Percentiles rank a stretch among this genome's conserved stretches.
These are phyloP conservation scores for Bothriochloa decipiens DNA, from an alignment of 176 grass and related monocot species.

Conservation along the genomic window DNA sequence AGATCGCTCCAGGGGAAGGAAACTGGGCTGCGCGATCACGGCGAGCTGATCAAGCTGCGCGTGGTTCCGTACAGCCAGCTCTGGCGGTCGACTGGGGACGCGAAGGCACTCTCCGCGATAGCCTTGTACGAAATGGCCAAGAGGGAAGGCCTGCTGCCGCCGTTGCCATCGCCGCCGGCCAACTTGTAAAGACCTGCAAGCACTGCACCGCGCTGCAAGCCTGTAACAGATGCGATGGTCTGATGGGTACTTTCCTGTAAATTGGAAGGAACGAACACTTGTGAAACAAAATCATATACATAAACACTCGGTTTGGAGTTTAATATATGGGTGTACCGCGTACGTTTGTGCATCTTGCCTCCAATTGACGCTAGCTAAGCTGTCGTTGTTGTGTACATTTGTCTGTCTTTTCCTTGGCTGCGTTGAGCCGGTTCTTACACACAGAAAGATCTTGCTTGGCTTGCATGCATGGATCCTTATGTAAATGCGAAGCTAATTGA, in stretches of 20 bases:
- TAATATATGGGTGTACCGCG: not conserved
- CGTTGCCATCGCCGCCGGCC: not conserved
- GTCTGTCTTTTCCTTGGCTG: no score
- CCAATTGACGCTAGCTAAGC: no score
- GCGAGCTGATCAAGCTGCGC: conserved; percentile 83
- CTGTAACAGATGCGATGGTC: not conserved
- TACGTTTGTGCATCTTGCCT: no score
- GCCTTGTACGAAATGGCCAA: conserved; percentile 95
- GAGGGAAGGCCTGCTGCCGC: conserved; percentile 62
- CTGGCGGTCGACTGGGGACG: conserved; percentile 65
- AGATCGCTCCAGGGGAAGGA: conserved; percentile 77
- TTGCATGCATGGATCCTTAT: no score
- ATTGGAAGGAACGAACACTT: not conserved
- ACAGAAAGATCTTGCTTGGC: no score
- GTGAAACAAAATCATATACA: not conserved
- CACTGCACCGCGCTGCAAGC: not conserved
- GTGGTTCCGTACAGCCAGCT: conserved; percentile 73
- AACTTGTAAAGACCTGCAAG: conserved; percentile 19
- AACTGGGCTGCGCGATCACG: conserved; percentile 76
- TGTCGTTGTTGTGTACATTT: no score
- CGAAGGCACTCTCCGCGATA: conserved; percentile 73
- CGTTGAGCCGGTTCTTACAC: no score
- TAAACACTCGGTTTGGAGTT: not conserved
- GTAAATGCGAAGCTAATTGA: no score
- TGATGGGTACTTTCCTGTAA: not conserved